These are phyloP conservation scores for Novymonas esmeraldas DNA, from an alignment of 208 protist genomes.

Conservation along the genomic window DNA sequence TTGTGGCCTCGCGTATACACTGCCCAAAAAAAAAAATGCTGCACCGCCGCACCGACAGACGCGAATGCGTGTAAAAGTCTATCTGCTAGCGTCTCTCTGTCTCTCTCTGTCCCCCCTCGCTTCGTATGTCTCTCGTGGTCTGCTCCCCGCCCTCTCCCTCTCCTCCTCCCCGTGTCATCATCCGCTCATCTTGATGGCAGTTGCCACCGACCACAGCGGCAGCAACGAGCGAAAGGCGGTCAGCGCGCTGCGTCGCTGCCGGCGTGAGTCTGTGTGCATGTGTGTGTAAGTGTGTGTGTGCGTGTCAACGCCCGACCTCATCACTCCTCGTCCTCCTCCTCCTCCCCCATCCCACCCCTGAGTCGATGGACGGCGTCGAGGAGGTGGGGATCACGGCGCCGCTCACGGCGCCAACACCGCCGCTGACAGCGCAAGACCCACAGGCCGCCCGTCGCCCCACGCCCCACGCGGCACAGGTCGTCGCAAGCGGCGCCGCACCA, in stretches of 20 bases:
- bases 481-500: neutral
- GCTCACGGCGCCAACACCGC: slow-evolving; percentile 3
- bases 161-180: too few species aligned
- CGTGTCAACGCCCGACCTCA: neutral
- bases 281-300: neutral
- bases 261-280: neutral
- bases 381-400: too few species aligned
- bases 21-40: slow-evolving; percentile 5
- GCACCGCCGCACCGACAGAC: neutral
- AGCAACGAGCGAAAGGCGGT: neutral
- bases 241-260: neutral
- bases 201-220: too few species aligned
- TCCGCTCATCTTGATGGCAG: too few species aligned
- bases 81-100: too few species aligned
- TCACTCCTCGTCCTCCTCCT: neutral
- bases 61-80: too few species aligned
- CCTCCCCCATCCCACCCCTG: neutral
- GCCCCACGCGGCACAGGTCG: neutral
- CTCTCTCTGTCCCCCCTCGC: too few species aligned
- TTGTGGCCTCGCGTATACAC: too few species aligned
- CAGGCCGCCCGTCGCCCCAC: slow-evolving; percentile 1
- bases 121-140: too few species aligned
- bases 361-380: too few species aligned
- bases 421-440: slow-evolving; percentile 3
- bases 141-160: too few species aligned